phyloP scores from a whole-genome alignment of 192 early-diverging fungal genomes.

The Podila horticola region DNA sequence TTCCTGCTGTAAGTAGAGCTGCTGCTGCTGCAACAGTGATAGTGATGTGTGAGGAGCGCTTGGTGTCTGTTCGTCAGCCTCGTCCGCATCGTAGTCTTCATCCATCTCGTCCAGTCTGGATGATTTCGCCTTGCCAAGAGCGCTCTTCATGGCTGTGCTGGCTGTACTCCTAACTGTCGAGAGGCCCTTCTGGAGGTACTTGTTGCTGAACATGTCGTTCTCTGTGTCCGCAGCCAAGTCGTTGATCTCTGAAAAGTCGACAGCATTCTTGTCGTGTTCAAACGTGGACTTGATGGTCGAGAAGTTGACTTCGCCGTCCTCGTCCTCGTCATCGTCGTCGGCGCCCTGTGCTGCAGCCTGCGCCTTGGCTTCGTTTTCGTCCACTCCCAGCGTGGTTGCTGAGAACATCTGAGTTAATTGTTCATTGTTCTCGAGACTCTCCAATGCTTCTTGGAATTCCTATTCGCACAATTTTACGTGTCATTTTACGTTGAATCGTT shows the following conservation, averaged over 20 bases:
- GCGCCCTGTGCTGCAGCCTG: slow-evolving; percentile 57
- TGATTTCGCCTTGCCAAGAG: slow-evolving; percentile 10
- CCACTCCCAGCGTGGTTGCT: slow-evolving; percentile 62
- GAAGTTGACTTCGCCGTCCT: slow-evolving; percentile 45
- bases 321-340: slow-evolving; percentile 56
- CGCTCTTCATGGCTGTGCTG: slow-evolving; percentile 43
- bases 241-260: slow-evolving; percentile 87
- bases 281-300: slow-evolving; percentile 53
- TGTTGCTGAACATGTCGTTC: slow-evolving; percentile 56
- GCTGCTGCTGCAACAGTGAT: slow-evolving; percentile 20
- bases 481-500: too few species aligned
- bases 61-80: slow-evolving; percentile 17
- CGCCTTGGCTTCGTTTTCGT: slow-evolving; percentile 51
- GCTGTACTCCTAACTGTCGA: slow-evolving; percentile 36
- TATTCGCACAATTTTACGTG: slow-evolving; percentile 18
- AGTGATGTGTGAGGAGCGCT: neutral
- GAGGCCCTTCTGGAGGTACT: slow-evolving; percentile 57
- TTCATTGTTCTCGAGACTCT: slow-evolving; percentile 59
- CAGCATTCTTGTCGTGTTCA: slow-evolving; percentile 73
- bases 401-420: slow-evolving; percentile 63
- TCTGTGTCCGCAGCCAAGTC: slow-evolving; percentile 78
- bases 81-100: slow-evolving; percentile 57
- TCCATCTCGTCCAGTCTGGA: slow-evolving; percentile 68
- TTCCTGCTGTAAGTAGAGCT: slow-evolving; percentile 20
- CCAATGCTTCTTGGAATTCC: slow-evolving; percentile 65